Evolutionary conservation across 768 basidiomycete species (phyloP).

Genomic region (Phlebiopsis gigantea): DNA sequence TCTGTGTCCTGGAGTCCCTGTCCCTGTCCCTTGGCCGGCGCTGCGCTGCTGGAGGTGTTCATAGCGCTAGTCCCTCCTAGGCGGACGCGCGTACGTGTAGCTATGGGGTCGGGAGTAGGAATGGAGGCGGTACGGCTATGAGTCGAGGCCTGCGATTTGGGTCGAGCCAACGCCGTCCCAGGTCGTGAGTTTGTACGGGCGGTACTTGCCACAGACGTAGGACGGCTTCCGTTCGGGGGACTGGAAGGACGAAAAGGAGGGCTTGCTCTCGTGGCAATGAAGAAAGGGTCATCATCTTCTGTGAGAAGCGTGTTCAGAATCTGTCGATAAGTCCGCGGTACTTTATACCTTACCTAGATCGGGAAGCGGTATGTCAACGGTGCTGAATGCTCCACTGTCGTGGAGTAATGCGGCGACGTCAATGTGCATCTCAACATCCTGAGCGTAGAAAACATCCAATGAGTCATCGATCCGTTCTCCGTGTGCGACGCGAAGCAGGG

Average conservation of each 20-base stretch:
- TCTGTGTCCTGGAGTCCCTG: no score
- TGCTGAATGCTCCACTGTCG: constrained; percentile 10
- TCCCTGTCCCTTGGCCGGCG: no score
- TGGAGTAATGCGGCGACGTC: constrained; percentile 10
- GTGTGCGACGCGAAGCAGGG: constrained; percentile 32
- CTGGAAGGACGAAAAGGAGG: no score
- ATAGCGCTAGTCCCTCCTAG: background rate
- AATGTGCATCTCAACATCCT: constrained; percentile 14
- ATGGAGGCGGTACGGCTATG: background rate
- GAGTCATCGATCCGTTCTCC: constrained; percentile 31
- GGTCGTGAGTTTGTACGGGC: background rate
- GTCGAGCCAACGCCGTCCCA: background rate
- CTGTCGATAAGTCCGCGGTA: background rate
- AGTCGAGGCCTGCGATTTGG: background rate
- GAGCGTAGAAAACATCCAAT: constrained; percentile 20
- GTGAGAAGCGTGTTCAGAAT: background rate
- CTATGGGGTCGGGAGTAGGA: background rate
- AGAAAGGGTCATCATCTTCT: constrained; percentile 6
- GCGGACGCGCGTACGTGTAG: background rate
- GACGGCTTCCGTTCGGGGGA: background rate
- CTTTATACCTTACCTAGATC: constrained; percentile 5
- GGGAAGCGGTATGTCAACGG: background rate
- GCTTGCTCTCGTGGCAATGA: background rate
- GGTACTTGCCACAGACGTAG: background rate
- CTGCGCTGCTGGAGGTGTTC: no score